Base-by-base conservation (phyloP, 345 rosid species). In the Camelina sativa region DNA sequence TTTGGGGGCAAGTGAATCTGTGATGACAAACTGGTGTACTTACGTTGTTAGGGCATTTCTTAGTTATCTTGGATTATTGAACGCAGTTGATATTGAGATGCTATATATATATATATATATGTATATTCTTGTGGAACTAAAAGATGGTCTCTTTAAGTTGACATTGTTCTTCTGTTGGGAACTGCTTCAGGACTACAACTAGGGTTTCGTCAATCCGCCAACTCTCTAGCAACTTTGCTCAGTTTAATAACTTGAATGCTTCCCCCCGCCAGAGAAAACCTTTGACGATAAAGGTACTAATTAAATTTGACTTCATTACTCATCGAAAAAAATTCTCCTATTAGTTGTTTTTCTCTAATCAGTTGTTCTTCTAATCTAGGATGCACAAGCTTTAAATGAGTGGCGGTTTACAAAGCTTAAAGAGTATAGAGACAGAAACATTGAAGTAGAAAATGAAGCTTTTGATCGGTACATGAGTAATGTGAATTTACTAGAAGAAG, bases 361-460 rank as follows among this genome's bases (percentile, higher is more conserved):
- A 40, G 16, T 43, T 4, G 9, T 66, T 75, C 40, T 58, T 75
- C 9, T 48, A 52, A 78, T 61, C 83, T 81, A 92, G 99, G 98
- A 95, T 83, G 98, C 94, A 65, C 83, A 84, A 35, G 83, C 85
- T 51, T 83, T 95, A 58, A 95, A 92, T 54, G 96, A 89, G 69
- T 95, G 99, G 99, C 86, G 99, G 82, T 92, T 92, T 83, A 79
- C 84, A 32, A 95, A 86, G 87, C 76, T 95, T 54, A 90, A 89
- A 84, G 92, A 95, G 74, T 85, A 74, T 76, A 85, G 61, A 78
- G 92, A 90, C 34, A 80, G 87, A 72, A 88, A 86, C 77, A 80
- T 92, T 23, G 92, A 86, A 79, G 84, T 83, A 12, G 98, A 92
- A 83, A 90, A 88, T 40, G 94, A 90, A 76, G 90, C 94, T 44